phyloP scores from a whole-genome alignment of 2,329 filamentous ascomycete genomes.

The Pseudogymnoascus sp. region DNA sequence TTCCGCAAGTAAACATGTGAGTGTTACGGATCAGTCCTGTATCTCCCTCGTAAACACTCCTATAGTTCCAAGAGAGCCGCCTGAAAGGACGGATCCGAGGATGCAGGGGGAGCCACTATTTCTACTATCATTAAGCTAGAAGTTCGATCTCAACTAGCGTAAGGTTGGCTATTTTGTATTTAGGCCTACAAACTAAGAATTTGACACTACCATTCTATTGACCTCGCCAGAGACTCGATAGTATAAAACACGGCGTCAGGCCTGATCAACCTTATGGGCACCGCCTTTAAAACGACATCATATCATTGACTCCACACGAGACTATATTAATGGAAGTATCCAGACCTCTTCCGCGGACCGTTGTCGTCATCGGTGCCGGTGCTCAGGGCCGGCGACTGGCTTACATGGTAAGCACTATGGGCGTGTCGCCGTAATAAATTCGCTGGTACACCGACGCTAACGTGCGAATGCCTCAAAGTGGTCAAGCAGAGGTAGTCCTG shows the following conservation, averaged over 20 bases:
- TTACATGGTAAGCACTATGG: slow-evolving; percentile 27
- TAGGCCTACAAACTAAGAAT: not conserved
- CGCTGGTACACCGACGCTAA: not conserved
- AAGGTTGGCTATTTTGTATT: not conserved
- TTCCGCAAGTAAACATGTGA: not conserved
- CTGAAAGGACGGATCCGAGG: not conserved
- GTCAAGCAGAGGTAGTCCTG: slow-evolving; percentile 29
- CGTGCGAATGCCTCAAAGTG: slow-evolving; percentile 23
- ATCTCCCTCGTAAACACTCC: not conserved
- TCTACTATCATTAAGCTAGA: not conserved
- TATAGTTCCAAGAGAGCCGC: not conserved
- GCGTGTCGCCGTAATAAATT: not conserved
- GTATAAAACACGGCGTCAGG: not conserved
- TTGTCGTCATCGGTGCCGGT: slow-evolving; percentile 29
- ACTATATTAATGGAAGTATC: not conserved
- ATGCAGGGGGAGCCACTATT: not conserved
- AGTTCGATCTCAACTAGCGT: not conserved
- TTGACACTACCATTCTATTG: not conserved
- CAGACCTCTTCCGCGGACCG: slow-evolving; percentile 5
- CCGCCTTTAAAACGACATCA: not conserved
- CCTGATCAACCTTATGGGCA: not conserved
- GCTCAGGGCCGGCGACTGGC: slow-evolving; percentile 32
- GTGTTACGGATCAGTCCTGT: not conserved
- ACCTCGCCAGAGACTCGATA: not conserved
- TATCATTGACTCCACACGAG: not conserved